Percentiles rank a stretch among this genome's conserved stretches.
phyloP scores from a whole-genome alignment of 768 basidiomycete species.

The Phaeolepiota aurea region DNA sequence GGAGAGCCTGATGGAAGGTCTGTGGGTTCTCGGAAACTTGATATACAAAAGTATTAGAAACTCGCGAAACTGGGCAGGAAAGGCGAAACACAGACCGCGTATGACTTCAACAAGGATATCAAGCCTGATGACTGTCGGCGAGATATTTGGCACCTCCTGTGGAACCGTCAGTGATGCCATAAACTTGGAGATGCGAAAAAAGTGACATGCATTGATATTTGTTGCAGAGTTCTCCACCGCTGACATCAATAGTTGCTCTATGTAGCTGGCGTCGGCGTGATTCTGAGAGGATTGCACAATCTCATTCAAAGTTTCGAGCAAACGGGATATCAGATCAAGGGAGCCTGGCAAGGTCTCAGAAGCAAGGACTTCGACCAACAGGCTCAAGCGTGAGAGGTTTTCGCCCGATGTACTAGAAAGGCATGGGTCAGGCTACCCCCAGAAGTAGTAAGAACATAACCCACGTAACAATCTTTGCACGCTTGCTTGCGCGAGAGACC shows the following conservation, averaged over 20 bases:
- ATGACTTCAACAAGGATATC: constrained; percentile 87
- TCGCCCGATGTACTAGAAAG: constrained; percentile 22
- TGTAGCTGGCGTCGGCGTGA: constrained; percentile 63
- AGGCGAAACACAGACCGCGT: constrained; percentile 44
- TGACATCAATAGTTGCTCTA: constrained; percentile 79
- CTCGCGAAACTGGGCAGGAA: constrained; percentile 1
- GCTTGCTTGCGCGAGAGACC: constrained; percentile 50
- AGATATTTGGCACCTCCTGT: constrained; percentile 45
- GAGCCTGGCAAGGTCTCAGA: constrained; percentile 61
- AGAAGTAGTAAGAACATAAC: constrained; percentile 10
- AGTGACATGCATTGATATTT: constrained; percentile 40
- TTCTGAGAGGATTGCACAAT: constrained; percentile 49
- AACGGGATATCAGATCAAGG: constrained; percentile 56
- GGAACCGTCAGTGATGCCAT: constrained; percentile 1
- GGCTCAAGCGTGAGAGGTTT: constrained; percentile 37
- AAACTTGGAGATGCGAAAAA: not conserved
- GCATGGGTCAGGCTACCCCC: constrained; percentile 1
- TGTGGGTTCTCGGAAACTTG: constrained; percentile 87
- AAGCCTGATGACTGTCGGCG: constrained; percentile 57
- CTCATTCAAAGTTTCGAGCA: constrained; percentile 66
- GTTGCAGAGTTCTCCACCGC: constrained; percentile 62
- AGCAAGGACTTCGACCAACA: constrained; percentile 65
- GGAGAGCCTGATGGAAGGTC: constrained; percentile 86
- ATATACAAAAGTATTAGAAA: constrained; percentile 3
- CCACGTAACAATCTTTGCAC: constrained; percentile 52